Percentiles rank a stretch among this genome's conserved stretches.
phyloP scores from a whole-genome alignment of 768 basidiomycete genomes.

The Hygrophorus russula region DNA sequence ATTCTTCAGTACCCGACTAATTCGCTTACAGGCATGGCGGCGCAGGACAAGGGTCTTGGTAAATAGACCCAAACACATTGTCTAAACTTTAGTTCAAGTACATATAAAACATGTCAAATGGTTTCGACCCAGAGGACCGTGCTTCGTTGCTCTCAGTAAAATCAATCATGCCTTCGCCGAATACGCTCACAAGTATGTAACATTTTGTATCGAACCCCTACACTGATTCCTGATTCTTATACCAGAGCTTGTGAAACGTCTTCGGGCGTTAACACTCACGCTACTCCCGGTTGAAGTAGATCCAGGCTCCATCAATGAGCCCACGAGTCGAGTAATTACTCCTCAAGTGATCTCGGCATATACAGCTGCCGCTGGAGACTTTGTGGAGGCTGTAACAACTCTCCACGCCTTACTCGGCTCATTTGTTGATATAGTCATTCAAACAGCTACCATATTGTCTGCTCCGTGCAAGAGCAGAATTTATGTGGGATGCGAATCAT shows the following conservation, averaged over 20 bases:
- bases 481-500: constrained; percentile 70
- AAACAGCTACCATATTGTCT: constrained; percentile 72
- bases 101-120: neutral
- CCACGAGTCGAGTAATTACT: constrained; percentile 79
- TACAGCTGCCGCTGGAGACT: constrained; percentile 76
- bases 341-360: constrained; percentile 71
- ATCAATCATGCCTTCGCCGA: constrained; percentile 49
- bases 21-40: constrained; percentile 13
- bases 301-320: constrained; percentile 47
- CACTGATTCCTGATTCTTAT: neutral
- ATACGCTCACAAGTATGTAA: constrained; percentile 63
- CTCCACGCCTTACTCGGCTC: constrained; percentile 1
- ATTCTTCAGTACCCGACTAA: constrained; percentile 9
- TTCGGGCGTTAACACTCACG: constrained; percentile 62
- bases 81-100: neutral
- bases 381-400: constrained; percentile 61
- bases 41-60: constrained; percentile 11
- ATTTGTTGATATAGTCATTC: neutral
- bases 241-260: constrained; percentile 69
- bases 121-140: constrained; percentile 28
- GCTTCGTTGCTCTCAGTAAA: constrained; percentile 32
- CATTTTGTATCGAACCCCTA: neutral
- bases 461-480: constrained; percentile 65
- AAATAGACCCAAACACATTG: constrained; percentile 1
- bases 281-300: constrained; percentile 80